Conservation (phyloP, 495 filamentous ascomycete genomes). For the Talaromyces ruber region DNA sequence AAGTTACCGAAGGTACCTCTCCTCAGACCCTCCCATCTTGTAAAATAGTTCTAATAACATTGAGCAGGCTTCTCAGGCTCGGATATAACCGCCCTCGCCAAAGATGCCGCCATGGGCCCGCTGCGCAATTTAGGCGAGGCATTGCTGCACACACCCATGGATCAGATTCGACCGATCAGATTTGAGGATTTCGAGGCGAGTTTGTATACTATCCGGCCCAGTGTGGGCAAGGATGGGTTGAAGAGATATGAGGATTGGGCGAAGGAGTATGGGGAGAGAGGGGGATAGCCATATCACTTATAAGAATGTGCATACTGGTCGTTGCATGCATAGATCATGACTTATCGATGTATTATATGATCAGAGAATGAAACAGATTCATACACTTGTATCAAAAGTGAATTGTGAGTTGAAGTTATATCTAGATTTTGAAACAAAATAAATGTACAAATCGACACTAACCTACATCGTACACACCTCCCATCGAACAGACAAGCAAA, state of each 20-base stretch:
- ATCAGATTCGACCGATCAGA: slow-evolving; percentile 83
- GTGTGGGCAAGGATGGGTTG: slow-evolving; percentile 77
- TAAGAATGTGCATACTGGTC: not conserved
- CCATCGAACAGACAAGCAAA: not conserved
- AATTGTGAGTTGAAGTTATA: not conserved
- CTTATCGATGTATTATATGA: not conserved
- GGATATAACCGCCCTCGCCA: slow-evolving; percentile 93
- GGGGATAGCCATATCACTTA: slow-evolving; percentile 42
- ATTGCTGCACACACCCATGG: slow-evolving; percentile 81
- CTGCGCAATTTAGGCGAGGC: slow-evolving; percentile 86
- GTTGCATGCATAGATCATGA: not conserved
- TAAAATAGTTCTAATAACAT: not conserved
- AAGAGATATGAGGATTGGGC: slow-evolving; percentile 93
- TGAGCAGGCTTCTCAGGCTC: slow-evolving; percentile 84
- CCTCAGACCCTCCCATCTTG: not conserved
- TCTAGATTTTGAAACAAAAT: not conserved
- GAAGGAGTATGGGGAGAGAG: slow-evolving; percentile 82
- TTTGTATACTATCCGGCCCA: slow-evolving; percentile 78
- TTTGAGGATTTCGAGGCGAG: slow-evolving; percentile 80
- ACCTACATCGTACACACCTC: not conserved
- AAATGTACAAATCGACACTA: not conserved
- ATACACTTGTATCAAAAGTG: not conserved
- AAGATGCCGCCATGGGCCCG: slow-evolving; percentile 97
- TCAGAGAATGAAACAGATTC: not conserved
- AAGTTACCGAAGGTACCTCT: slow-evolving; percentile 71